Percentiles rank a stretch among this genome's conserved stretches.
phyloP scores from a whole-genome alignment of 2,329 filamentous ascomycete genomes.

The Aureobasidium namibiae region DNA sequence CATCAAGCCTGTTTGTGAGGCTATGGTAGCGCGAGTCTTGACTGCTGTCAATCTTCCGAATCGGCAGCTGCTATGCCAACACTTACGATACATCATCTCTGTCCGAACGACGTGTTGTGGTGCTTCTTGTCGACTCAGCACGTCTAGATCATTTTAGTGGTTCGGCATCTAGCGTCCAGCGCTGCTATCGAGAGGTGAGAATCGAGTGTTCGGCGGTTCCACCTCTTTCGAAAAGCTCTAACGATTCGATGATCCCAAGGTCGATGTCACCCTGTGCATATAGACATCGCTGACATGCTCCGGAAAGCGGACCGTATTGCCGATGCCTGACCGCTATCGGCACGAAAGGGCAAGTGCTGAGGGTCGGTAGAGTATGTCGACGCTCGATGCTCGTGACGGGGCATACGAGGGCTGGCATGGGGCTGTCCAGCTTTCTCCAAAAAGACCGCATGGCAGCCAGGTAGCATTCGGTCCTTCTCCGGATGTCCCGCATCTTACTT shows the following conservation, averaged over 20 bases:
- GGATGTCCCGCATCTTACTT: neutral
- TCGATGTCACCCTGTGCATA: neutral
- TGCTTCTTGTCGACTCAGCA: no score
- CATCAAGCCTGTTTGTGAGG: neutral
- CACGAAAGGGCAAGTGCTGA: neutral
- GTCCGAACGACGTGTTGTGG: no score
- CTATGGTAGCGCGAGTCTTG: no score
- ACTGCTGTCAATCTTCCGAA: neutral
- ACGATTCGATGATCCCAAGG: no score
- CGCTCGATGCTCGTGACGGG: neutral
- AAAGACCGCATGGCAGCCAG: neutral
- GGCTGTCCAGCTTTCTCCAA: neutral
- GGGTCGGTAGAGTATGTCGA: neutral
- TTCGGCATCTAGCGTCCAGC: no score
- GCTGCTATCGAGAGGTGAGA: no score
- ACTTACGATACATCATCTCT: no score
- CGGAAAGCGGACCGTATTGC: neutral
- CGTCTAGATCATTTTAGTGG: no score
- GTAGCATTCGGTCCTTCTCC: slow-evolving; percentile 5
- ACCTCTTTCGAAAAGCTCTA: no score
- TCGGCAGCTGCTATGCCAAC: neutral
- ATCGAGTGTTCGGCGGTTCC: no score
- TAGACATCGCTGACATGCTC: neutral
- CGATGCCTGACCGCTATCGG: neutral
- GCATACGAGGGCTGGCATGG: neutral